phyloP scores from a whole-genome alignment of 768 basidiomycete species.

The Chalciporus sphaerocephalus region DNA sequence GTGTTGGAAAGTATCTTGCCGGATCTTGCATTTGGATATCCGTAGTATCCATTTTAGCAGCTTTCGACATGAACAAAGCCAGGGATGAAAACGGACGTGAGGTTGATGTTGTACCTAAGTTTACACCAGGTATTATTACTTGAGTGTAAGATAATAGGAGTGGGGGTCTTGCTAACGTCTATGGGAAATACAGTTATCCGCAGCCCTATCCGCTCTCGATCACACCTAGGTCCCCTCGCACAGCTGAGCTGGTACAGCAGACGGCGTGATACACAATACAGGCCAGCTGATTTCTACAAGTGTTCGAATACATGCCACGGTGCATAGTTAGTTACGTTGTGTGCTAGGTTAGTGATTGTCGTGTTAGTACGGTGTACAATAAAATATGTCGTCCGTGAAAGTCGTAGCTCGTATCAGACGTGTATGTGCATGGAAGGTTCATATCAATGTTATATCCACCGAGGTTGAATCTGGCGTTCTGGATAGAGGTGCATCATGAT shows the following conservation, averaged over 20 bases:
- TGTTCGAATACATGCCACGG: conserved; percentile 10
- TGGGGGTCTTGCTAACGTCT: neutral
- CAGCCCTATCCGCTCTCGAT: conserved; percentile 20
- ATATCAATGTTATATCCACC: conserved; percentile 25
- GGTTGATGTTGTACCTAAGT: conserved; percentile 24
- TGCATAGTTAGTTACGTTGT: conserved; percentile 14
- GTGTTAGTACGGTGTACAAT: conserved; percentile 10
- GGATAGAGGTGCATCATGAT: conserved; percentile 35
- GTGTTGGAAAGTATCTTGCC: conserved; percentile 26
- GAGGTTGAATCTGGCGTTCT: conserved; percentile 29
- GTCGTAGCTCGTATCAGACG: conserved; percentile 10
- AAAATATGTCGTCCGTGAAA: conserved; percentile 8
- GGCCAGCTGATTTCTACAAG: conserved; percentile 14
- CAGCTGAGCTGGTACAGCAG: conserved; percentile 13
- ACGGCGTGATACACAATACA: conserved; percentile 4
- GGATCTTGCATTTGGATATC: conserved; percentile 25
- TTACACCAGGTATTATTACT: conserved; percentile 23
- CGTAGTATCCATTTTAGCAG: conserved; percentile 22
- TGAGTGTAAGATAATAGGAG: neutral
- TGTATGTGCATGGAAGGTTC: conserved; percentile 6
- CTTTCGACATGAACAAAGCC: conserved; percentile 29
- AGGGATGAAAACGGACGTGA: conserved; percentile 30
- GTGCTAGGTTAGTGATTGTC: conserved; percentile 17
- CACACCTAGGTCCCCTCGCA: conserved; percentile 12
- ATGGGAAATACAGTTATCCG: conserved; percentile 2